A percentile compares a stretch with the other conserved stretches of the same genome.
phyloP scores from a whole-genome alignment of 73 alveolate species.

The Stentor roeselii region DNA sequence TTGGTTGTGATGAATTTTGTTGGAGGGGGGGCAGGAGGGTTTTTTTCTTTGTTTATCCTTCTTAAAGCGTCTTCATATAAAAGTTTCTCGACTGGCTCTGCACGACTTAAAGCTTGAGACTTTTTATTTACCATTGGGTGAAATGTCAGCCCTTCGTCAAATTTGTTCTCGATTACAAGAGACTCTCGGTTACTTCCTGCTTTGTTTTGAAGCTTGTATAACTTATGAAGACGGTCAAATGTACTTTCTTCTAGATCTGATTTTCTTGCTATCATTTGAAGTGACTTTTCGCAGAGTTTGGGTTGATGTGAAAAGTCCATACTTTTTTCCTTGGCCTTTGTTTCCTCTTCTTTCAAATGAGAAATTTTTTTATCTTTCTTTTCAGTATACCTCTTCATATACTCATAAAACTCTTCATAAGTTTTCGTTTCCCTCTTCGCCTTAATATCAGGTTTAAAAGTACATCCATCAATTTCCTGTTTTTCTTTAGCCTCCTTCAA shows the following conservation, averaged over 20 bases:
- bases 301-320: neutral
- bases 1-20: neutral
- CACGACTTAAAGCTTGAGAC: neutral
- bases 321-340: neutral
- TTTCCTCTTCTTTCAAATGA: neutral
- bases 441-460: slow-evolving; percentile 23
- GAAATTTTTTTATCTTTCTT: neutral
- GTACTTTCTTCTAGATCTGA: neutral
- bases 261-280: slow-evolving; percentile 22
- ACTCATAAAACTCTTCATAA: slow-evolving; percentile 8
- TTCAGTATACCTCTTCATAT: neutral
- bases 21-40: slow-evolving; percentile 15
- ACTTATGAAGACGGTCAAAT: neutral
- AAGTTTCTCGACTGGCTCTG: neutral
- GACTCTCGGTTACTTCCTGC: neutral
- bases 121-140: slow-evolving; percentile 21
- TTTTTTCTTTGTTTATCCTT: slow-evolving; percentile 5
- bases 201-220: neutral
- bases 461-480: slow-evolving; percentile 16
- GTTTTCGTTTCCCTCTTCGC: neutral
- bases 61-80: slow-evolving; percentile 20
- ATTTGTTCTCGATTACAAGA: neutral
- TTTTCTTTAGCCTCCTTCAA: neutral
- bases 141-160: neutral
- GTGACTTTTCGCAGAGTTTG: neutral